These are phyloP conservation scores for Paraurostyla sp. DNA, from an alignment of 73 alveolate genomes.

Conservation along the genomic window DNA sequence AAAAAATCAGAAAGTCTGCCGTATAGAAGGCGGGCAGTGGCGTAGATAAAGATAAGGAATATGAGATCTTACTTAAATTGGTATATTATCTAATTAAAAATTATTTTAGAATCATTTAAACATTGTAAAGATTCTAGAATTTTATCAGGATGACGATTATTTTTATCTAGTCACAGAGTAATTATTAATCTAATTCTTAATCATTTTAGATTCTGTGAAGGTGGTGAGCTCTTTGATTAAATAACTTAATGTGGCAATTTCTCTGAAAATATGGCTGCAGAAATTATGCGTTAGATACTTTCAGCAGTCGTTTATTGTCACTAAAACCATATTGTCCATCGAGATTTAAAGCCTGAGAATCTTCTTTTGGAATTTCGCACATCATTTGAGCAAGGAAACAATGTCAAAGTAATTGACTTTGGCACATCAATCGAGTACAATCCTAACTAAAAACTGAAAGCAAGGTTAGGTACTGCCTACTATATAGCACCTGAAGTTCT, in stretches of 20 bases:
- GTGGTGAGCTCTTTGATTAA: conserved; percentile 83
- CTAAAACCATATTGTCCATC: conserved; percentile 67
- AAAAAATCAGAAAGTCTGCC: conserved; percentile 64
- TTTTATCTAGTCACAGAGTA: conserved; percentile 71
- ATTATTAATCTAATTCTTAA: conserved; percentile 75
- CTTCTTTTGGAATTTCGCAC: conserved; percentile 56
- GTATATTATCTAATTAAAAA: not conserved
- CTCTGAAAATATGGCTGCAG: conserved; percentile 75
- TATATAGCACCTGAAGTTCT: conserved; percentile 86
- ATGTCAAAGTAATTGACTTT: conserved; percentile 69
- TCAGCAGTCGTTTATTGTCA: conserved; percentile 78
- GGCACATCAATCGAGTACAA: conserved; percentile 69
- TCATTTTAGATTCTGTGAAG: conserved; percentile 75
- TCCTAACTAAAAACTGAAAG: conserved; percentile 49
- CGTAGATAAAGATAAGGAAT: conserved; percentile 82
- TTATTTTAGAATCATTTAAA: conserved; percentile 79
- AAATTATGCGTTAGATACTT: conserved; percentile 58
- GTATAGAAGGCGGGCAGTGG: conserved; percentile 58
- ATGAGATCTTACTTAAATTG: conserved; percentile 80
- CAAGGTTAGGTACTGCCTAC: conserved; percentile 75
- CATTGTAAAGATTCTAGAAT: conserved; percentile 89
- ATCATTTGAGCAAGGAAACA: conserved; percentile 28
- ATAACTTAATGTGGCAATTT: conserved; percentile 58
- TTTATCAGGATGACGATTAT: conserved; percentile 73
- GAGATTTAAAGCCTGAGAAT: conserved; percentile 84